Evolutionary conservation across 2,329 filamentous ascomycete genomes (phyloP), one percentile per base, ranked within the genome.

Genomic region (Epichloe coenophiala): DNA sequence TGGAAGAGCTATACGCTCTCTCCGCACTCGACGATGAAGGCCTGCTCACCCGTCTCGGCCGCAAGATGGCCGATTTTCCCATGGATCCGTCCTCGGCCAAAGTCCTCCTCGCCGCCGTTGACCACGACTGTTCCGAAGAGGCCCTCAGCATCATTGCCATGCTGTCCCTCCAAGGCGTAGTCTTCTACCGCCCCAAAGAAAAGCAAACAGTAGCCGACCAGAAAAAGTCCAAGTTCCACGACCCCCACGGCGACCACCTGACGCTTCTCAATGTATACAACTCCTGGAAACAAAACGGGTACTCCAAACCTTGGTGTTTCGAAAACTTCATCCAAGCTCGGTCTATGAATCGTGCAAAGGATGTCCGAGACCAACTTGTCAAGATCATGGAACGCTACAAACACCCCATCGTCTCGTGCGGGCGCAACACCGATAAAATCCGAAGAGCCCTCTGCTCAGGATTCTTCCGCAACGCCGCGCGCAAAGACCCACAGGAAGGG

Each of bases 11-110:
- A 0, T 98, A 98, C 62, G 88, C 89, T 1, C 73, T 98, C 11
- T 88, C 85, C 3, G 91, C 91, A 0, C 75, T 98, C 0, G 93
- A 98, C 56, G 91, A 98, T 60, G 93, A 98, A 75, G 93, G 93
- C 13, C 76, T 98, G 0, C 72, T 98, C 2, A 98, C 93, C 0
- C 82, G 93, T 6, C 76, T 95, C 1, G 93, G 93, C 7, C 81
- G 93, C 44, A 95, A 96, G 65, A 97, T 98, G 91, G 90, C 93
- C 11, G 91, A 98, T 62, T 97, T 97, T 65, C 93, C 93, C 0
- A 97, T 97, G 88, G 90, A 97, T 51, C 93, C 93, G 0, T 82
- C 88, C 0, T 76, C 97, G 1, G 87, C 90, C 49, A 98, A 97
- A 66, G 83, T 88, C 0, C 77, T 98, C 1, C 94, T 98, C 55